Evolutionary conservation across 441 rosid species (phyloP), one percentile per base, ranked within the genome.

Genomic region (Erodium moschatum): DNA sequence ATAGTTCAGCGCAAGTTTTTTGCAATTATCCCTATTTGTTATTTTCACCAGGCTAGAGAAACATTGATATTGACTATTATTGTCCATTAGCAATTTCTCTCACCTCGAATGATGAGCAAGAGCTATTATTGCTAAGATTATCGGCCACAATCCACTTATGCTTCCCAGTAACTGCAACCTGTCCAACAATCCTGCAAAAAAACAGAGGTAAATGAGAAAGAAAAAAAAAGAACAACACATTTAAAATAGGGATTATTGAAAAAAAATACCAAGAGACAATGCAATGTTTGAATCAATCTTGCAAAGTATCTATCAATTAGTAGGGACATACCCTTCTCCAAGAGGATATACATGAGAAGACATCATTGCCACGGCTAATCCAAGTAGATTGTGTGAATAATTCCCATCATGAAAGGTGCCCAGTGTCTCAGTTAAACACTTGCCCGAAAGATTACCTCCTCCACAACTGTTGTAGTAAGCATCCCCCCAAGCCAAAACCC

Each of bases 331-430:
- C 98, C 98, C 97, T 84, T 93, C 92, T 76, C 98, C 98, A 12
- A 90, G 82, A 74, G 94, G 83, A 84, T 87, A 87, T 24, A 81
- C 91, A 65, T 85, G 89, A 77, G 86, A 87, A 31, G 92, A 86
- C 97, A 93, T 89, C 86, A 87, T 86, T 67, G 97, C 92, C 82
- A 93, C 78, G 58, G 95, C 91, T 69, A 87, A 80, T 38, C 92
- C 85, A 69, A 93, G 84, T 27, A 78, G 85, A 52, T 89, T 90
- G 60, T 69, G 77, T 0, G 83, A 75, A 75, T 68, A 74, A 71
- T 66, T 70, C 48, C 82, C 82, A 66, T 72, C 76, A 67, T 76
- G 76, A 78, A 75, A 72, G 75, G 65, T 93, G 85, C 19, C 64
- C 29, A 20, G 5, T 58, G 62, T 56, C 62, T 18, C 27, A 56